Evolutionary conservation across 176 grass and related monocot genomes (phyloP).

Genomic region (Elymus sibiricus): DNA sequence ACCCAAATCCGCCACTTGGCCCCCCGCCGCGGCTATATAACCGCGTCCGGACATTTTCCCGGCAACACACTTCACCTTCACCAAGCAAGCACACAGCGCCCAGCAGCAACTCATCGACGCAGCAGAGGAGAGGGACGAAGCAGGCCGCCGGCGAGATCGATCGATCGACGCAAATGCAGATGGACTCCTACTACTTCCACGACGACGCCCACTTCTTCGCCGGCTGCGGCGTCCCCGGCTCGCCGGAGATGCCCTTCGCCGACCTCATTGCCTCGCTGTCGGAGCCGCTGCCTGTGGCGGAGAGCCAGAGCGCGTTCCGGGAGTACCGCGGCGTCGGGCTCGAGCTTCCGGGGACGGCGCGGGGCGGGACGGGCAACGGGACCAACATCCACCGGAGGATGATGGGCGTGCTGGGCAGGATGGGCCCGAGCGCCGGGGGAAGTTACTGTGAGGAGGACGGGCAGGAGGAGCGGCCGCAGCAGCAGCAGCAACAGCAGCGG

Average conservation of each 20-base stretch:
- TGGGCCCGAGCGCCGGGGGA: neutral
- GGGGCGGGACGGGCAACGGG: too few species aligned
- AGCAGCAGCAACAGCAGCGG: neutral
- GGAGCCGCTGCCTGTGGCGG: neutral
- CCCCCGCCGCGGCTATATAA: slow-evolving; percentile 30
- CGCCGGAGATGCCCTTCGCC: slow-evolving; percentile 51
- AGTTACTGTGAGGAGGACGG: neutral
- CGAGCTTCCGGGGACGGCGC: neutral
- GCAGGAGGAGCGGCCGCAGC: neutral
- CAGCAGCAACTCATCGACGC: neutral
- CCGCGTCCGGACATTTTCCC: slow-evolving; percentile 3
- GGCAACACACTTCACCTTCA: neutral
- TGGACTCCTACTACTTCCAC: slow-evolving; percentile 64
- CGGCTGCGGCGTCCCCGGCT: slow-evolving; percentile 33
- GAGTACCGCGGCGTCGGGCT: neutral
- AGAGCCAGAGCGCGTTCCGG: slow-evolving; percentile 32
- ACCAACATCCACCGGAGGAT: slow-evolving; percentile 45
- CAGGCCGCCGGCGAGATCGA: neutral
- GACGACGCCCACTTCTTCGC: slow-evolving; percentile 48
- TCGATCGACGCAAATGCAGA: slow-evolving; percentile 36
- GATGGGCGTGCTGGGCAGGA: slow-evolving; percentile 38
- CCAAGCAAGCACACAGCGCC: neutral
- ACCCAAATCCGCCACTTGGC: neutral
- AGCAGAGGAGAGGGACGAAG: neutral
- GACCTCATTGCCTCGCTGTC: slow-evolving; percentile 31